phyloP scores from a whole-genome alignment of 1,284 basidiomycete genomes.

The Sanghuangporus sanghuang region DNA sequence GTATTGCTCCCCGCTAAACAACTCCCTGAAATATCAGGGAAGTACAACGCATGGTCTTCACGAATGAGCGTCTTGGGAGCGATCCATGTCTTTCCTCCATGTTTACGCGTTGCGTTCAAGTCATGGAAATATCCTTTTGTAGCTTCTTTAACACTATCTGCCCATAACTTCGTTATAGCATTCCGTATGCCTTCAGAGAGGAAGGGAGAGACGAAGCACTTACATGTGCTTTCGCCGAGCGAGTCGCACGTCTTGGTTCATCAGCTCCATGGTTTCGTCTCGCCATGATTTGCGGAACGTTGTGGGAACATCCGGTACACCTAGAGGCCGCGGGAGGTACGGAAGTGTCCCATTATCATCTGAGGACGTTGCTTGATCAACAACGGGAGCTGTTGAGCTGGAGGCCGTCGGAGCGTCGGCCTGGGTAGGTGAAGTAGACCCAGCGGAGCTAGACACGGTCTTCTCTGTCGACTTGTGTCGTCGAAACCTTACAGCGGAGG shows the following conservation, averaged over 20 bases:
- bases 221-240: constrained; percentile 77
- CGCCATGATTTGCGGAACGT: constrained; percentile 53
- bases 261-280: constrained; percentile 64
- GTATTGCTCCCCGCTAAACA: constrained; percentile 49
- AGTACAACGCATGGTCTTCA: constrained; percentile 86
- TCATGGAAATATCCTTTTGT: constrained; percentile 91
- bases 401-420: neutral
- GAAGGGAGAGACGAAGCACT: constrained; percentile 40
- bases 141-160: constrained; percentile 74
- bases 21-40: constrained; percentile 84
- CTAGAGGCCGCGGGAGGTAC: constrained; percentile 68
- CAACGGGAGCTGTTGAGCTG: neutral
- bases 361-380: neutral
- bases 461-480: neutral
- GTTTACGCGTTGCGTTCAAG: constrained; percentile 71
- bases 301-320: constrained; percentile 58
- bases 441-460: neutral
- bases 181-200: constrained; percentile 7
- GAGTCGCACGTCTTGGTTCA: constrained; percentile 68
- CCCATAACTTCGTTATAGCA: constrained; percentile 12
- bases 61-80: constrained; percentile 86
- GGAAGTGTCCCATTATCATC: constrained; percentile 31
- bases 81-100: constrained; percentile 95
- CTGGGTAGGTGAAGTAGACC: neutral
- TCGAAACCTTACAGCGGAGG: neutral